Base-by-base conservation (phyloP, 257 asterid species). In the Solanum habrochaites region DNA sequence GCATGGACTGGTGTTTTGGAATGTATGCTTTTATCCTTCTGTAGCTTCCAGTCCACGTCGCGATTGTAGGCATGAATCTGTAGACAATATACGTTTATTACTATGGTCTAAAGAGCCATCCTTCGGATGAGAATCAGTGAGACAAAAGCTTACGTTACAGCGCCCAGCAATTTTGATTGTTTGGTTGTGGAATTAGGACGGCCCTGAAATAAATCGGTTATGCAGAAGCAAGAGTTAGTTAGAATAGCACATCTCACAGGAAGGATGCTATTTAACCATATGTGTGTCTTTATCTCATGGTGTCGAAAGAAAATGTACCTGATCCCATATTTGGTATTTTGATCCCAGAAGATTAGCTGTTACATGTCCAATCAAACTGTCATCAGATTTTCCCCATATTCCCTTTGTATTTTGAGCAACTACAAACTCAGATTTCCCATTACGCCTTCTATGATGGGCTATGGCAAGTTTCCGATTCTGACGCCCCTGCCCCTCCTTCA, bases 1-100 rank as follows among this genome's bases (percentile, higher is more conserved):
- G 99, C 99, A 94, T 97, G 29, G 99, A 95, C 85, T 94, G 97
- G 89, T 97, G 97, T 89, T 91, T 92, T 3, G 99, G 98, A 83
- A 93, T 88, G 98, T 98, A 95, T 60, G 98, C 97, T 89, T 90
- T 95, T 88, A 97, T 94, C 94, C 96, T 94, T 90, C 98, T 90
- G 84, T 93, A 94, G 83, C 91, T 93, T 11, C 99, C 99, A 20
- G 94, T 94, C 96, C 98, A 94, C 15, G 98, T 94, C 23, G 95
- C 88, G 40, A 94, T 92, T 45, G 99, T 95, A 7, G 98, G 91
- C 84, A 64, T 86, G 88, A 94, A 97, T 67, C 98, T 97, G 88
- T 39, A 62, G 60, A 87, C 73, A 82, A 83, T 4, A 70, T 49
- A 47, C 43, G 29, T 10, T 29, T 18, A 49, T 29, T 31, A 11